These are phyloP conservation scores for Schwanniomyces polymorphus DNA, from an alignment of 805 yeast species.

Conservation along the genomic window DNA sequence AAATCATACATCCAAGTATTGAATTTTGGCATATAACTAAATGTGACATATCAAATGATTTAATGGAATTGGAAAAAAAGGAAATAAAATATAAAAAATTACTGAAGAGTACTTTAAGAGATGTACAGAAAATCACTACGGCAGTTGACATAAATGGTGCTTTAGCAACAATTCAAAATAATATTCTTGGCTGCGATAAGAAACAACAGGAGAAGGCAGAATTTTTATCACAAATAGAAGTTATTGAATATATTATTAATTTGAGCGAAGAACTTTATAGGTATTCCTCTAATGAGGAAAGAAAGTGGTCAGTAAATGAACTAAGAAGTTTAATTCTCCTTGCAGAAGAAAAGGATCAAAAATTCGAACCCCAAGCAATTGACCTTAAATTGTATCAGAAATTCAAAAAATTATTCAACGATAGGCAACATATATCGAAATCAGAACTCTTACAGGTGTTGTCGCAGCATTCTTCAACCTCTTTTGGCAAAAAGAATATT, in stretches of 20 bases:
- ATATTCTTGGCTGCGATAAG: not conserved
- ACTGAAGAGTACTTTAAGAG: not conserved
- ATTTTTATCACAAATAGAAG: not conserved
- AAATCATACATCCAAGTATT: constrained; percentile 10
- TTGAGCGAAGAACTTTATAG: not conserved
- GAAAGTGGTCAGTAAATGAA: not conserved
- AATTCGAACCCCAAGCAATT: not conserved
- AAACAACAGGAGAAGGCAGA: not conserved
- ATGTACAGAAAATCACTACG: not conserved
- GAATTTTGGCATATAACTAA: constrained; percentile 7
- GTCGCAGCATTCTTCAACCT: not conserved
- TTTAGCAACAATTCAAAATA: constrained; percentile 2
- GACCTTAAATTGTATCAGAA: not conserved
- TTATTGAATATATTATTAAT: not conserved
- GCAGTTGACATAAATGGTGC: constrained; percentile 3
- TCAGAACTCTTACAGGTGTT: not conserved
- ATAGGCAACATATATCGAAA: not conserved
- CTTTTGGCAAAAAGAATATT: not conserved
- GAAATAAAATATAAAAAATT: constrained; percentile 6
- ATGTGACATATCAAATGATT: constrained; percentile 1
- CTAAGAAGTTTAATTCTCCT: not conserved
- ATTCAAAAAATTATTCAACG: not conserved
- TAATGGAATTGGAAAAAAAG: constrained; percentile 7
- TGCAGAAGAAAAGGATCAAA: not conserved
- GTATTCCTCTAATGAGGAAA: not conserved